These are phyloP conservation scores for Phytopythium montanum DNA, from an alignment of 352 stramenopile genomes.

Conservation along the genomic window DNA sequence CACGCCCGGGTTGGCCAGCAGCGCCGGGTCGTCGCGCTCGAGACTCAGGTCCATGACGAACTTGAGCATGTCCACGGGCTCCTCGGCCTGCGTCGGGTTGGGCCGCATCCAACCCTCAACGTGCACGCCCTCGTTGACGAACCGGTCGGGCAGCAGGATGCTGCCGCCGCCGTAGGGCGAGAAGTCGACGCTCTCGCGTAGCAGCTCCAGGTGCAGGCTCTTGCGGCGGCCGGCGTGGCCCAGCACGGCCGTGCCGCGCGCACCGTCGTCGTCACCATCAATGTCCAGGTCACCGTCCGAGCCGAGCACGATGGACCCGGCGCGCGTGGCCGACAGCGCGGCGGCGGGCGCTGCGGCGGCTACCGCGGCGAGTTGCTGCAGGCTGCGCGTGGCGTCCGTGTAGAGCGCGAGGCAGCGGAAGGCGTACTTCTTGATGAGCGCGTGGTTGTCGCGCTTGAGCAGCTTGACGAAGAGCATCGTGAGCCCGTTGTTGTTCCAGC, in stretches of 20 bases:
- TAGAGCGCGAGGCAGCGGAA: constrained; percentile 84
- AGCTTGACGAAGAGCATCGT: constrained; percentile 84
- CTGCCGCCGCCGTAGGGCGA: constrained; percentile 80
- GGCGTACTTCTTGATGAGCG: constrained; percentile 89
- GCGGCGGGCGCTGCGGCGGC: constrained; percentile 24
- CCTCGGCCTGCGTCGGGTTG: constrained; percentile 75
- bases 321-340: constrained; percentile 23
- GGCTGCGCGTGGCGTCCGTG: constrained; percentile 67
- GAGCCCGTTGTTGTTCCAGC: constrained; percentile 81
- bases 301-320: constrained; percentile 37
- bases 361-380: constrained; percentile 57
- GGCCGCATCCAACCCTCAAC: constrained; percentile 84
- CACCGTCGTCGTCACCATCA: constrained; percentile 38
- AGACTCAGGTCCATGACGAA: constrained; percentile 88
- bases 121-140: constrained; percentile 80
- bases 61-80: constrained; percentile 88
- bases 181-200: constrained; percentile 84
- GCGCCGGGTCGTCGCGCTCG: constrained; percentile 57
- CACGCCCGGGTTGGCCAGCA: constrained; percentile 35
- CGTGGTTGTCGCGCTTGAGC: constrained; percentile 81
- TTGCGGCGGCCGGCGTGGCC: constrained; percentile 36
- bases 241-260: constrained; percentile 33
- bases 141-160: constrained; percentile 75
- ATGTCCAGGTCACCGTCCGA: constrained; percentile 44
- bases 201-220: constrained; percentile 68